Evolutionary conservation across 2,329 filamentous ascomycete genomes (phyloP), one percentile per base, ranked within the genome.

Genomic region (Remersonia thermophila): DNA sequence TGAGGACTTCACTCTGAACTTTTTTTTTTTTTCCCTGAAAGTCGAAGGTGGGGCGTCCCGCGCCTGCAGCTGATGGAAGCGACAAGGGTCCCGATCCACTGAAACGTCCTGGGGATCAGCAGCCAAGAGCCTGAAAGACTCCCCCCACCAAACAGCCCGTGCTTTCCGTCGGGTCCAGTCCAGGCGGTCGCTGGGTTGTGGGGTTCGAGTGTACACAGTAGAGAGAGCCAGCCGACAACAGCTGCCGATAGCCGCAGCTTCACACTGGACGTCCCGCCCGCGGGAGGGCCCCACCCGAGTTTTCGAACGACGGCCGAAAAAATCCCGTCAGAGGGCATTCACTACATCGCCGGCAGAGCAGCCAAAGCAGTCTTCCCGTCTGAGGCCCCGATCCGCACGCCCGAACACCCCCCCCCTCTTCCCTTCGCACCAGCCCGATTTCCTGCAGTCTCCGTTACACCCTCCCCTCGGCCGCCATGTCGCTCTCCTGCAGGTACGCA

Each of bases 401-500:
- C 43, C 12, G 27, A 27, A 32, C 37, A 31, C 38, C 38, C n/a
- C n/a, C n/a, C n/a, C n/a, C n/a, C n/a, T n/a, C n/a, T n/a, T n/a
- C n/a, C n/a, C 27, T 2, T 32, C 29, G 23, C 14, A 27, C 27
- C 16, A 33, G 40, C 40, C 41, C 33, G 41, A 44, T 44, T 33
- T 39, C 32, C 33, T 29, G 12, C 17, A 20, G n/a, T 31, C 13
- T 32, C 26, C 36, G 26, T 13, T 29, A 27, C 14, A 29, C 30
- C 35, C 7, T 13, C 33, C 30, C 36, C 32, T 38, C 44, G 46
- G 47, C 50, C 58, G 63, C 53, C 52, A 80, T 80, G 74, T 72
- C 73, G 46, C 62, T 73, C 55, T 67, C 74, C 49, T 77, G 70
- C 59, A 68, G 74, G 58, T 71, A 67, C 57, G 73, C 70, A 56